Evolutionary conservation across 2,329 filamentous ascomycete genomes (phyloP).

Genomic region (Monilinia laxa): DNA sequence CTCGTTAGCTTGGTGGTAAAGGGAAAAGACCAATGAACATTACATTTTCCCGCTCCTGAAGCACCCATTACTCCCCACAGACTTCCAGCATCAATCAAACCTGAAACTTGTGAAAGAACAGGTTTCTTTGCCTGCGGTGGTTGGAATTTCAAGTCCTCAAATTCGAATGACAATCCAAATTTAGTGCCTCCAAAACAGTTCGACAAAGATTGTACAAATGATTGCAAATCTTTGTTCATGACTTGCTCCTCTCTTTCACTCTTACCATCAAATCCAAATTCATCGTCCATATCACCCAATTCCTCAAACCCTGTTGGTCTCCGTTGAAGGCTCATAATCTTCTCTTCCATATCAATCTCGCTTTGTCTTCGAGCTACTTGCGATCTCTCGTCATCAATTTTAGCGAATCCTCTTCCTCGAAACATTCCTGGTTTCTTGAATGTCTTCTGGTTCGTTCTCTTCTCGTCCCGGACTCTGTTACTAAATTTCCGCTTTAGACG

Average conservation of each 20-base stretch:
- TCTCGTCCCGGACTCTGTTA: conserved; percentile 19
- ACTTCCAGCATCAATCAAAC: conserved; percentile 53
- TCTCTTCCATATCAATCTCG: conserved; percentile 28
- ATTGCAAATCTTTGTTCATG: conserved; percentile 45
- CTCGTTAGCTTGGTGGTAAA: conserved; percentile 20
- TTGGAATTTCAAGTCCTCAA: conserved; percentile 51
- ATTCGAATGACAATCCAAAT: conserved; percentile 55
- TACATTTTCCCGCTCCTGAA: conserved; percentile 56
- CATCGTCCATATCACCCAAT: conserved; percentile 23
- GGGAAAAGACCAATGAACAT: conserved; percentile 17
- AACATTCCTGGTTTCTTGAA: conserved; percentile 31
- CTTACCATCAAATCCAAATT: conserved; percentile 26
- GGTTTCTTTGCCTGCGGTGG: conserved; percentile 47
- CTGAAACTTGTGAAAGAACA: conserved; percentile 55
- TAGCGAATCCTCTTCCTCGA: conserved; percentile 37
- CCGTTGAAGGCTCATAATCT: conserved; percentile 23
- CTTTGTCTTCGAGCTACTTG: conserved; percentile 12
- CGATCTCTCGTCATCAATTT: conserved; percentile 33
- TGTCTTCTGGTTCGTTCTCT: conserved; percentile 31
- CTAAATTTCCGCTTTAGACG: conserved; percentile 15
- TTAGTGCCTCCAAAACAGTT: conserved; percentile 51
- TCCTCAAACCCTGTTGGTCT: conserved; percentile 30
- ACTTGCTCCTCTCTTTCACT: conserved; percentile 32
- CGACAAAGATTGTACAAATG: conserved; percentile 54
- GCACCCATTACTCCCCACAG: conserved; percentile 61